Conservation (phyloP, 2,329 filamentous ascomycete species). For the Periglandula ipomoeae region DNA sequence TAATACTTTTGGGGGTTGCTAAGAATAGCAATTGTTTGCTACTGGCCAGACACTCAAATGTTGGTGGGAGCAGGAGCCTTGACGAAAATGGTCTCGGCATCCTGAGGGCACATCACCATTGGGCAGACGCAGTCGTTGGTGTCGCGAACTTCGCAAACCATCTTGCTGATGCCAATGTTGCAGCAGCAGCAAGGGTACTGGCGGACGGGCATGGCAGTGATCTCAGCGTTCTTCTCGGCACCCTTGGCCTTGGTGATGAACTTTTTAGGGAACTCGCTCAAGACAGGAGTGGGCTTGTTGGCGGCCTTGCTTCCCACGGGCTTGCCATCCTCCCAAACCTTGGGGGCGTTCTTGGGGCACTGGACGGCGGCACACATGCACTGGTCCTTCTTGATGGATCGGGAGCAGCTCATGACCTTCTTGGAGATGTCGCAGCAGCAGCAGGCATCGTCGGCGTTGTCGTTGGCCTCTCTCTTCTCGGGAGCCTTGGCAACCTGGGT, state of each 20-base stretch:
- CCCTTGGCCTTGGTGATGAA: slow-evolving; percentile 1
- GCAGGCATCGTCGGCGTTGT: slow-evolving; percentile 6
- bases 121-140: slow-evolving; percentile 15
- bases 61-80: neutral
- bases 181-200: slow-evolving; percentile 16
- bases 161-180: slow-evolving; percentile 9
- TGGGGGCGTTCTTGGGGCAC: slow-evolving; percentile 15
- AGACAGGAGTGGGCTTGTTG: neutral
- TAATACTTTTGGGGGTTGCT: neutral
- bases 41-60: neutral
- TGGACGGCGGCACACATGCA: slow-evolving; percentile 14
- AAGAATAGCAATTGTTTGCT: neutral
- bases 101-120: slow-evolving; percentile 8
- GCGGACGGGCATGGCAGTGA: neutral
- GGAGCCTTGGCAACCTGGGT: neutral
- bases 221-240: neutral
- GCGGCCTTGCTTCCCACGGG: neutral
- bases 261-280: neutral
- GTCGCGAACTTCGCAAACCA: slow-evolving; percentile 12
- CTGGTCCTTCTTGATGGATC: slow-evolving; percentile 4
- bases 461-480: neutral
- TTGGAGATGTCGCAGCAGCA: slow-evolving; percentile 16
- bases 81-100: slow-evolving; percentile 3
- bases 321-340: slow-evolving; percentile 1
- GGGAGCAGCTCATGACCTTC: slow-evolving; percentile 9